Evolutionary conservation across 2,329 filamentous ascomycete species (phyloP).

Genomic region (Penicillium corylophilum): DNA sequence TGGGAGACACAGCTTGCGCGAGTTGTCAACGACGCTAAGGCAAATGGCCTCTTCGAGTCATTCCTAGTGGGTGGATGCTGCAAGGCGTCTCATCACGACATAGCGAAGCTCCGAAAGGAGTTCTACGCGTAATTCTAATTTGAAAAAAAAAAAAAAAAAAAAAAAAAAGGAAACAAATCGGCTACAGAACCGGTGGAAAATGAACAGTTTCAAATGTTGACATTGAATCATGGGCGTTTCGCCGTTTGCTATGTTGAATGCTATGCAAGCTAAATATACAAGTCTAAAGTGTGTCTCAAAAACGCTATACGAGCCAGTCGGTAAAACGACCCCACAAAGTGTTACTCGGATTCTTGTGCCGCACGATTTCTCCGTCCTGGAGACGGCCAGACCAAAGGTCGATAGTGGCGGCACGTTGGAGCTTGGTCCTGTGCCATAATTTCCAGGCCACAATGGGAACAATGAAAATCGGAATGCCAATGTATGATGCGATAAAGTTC

Average conservation of each 20-base stretch:
- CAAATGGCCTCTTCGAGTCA: slow-evolving; percentile 26
- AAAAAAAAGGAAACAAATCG: too few relatives aligned
- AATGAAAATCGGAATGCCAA: slow-evolving; percentile 45
- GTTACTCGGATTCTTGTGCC: slow-evolving; percentile 12
- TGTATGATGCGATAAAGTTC: slow-evolving; percentile 41
- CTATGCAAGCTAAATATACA: slow-evolving; percentile 23
- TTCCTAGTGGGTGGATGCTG: slow-evolving; percentile 50
- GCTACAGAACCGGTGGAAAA: slow-evolving; percentile 8
- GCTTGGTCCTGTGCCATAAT: slow-evolving; percentile 37
- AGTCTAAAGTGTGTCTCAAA: slow-evolving; percentile 3
- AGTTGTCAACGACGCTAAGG: slow-evolving; percentile 32
- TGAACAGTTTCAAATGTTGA: neutral
- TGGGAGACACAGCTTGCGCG: slow-evolving; percentile 40
- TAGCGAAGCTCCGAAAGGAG: slow-evolving; percentile 29
- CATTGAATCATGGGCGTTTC: slow-evolving; percentile 15
- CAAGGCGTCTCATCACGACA: slow-evolving; percentile 43
- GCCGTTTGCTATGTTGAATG: slow-evolving; percentile 12
- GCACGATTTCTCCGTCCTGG: slow-evolving; percentile 30
- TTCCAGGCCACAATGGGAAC: slow-evolving; percentile 47
- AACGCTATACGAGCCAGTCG: slow-evolving; percentile 26
- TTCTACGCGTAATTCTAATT: slow-evolving; percentile 5
- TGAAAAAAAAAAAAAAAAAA: too few relatives aligned
- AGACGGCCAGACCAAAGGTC: slow-evolving; percentile 35
- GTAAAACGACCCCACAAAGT: slow-evolving; percentile 24
- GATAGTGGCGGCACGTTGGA: slow-evolving; percentile 26